Percentiles rank a stretch among this genome's conserved stretches.
These are phyloP conservation scores for Eutrema japonicum DNA, from an alignment of 345 rosid species.

Conservation along the genomic window DNA sequence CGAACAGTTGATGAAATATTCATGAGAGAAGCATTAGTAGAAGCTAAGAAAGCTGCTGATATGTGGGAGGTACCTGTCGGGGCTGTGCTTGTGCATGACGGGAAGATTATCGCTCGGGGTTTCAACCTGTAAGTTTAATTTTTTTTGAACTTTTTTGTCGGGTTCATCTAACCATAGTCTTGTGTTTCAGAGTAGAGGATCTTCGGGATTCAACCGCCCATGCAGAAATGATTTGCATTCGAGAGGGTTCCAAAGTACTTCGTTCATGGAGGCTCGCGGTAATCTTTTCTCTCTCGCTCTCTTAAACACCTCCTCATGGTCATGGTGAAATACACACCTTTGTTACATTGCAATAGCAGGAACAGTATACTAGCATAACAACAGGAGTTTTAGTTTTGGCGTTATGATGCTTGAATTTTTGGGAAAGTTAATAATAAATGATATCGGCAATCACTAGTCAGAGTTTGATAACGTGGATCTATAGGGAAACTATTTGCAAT, in stretches of 20 bases:
- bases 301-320: not conserved
- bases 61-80: conserved; percentile 99
- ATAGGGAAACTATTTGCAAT: not conserved
- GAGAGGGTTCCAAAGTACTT: conserved; percentile 81
- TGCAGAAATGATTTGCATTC: conserved; percentile 95
- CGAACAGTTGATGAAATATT: conserved; percentile 75
- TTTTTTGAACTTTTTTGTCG: not conserved
- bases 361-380: conserved; percentile 9
- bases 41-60: conserved; percentile 96
- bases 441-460: not conserved
- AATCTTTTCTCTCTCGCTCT: conserved; percentile 40
- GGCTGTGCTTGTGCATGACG: conserved; percentile 87
- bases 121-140: conserved; percentile 73
- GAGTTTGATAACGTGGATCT: not conserved
- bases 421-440: not conserved
- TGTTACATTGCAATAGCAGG: conserved; percentile 19
- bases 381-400: not conserved
- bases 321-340: not conserved
- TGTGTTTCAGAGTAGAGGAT: conserved; percentile 82
- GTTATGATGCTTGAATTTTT: not conserved
- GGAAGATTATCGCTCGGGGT: conserved; percentile 93
- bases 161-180: conserved; percentile 11
- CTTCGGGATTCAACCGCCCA: conserved; percentile 96
- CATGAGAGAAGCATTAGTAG: conserved; percentile 91
- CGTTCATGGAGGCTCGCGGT: conserved; percentile 90